Percentiles rank a stretch among this genome's conserved stretches.
phyloP scores from a whole-genome alignment of 2,329 filamentous ascomycete species.

The Dothistroma septosporum region DNA sequence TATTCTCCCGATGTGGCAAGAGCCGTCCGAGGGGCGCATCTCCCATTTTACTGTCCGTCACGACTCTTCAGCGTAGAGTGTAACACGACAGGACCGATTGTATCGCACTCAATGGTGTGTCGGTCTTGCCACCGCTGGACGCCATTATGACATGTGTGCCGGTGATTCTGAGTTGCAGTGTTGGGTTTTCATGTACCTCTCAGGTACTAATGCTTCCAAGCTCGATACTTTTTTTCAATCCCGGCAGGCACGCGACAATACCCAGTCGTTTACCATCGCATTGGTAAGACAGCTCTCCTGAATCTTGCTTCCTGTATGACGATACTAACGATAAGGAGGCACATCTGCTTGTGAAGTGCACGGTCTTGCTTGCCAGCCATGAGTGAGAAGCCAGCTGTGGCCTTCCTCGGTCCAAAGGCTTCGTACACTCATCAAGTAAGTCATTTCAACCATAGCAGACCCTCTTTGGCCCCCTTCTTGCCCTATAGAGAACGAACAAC shows the following conservation, averaged over 20 bases:
- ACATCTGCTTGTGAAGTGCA: background rate
- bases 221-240: background rate
- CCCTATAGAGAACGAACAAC: no score
- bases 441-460: background rate
- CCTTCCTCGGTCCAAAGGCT: conserved; percentile 61
- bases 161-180: background rate
- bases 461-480: background rate
- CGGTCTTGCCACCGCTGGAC: background rate
- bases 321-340: background rate
- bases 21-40: background rate
- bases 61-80: background rate
- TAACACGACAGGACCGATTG: background rate
- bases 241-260: background rate
- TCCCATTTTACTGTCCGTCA: background rate
- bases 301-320: background rate
- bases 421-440: conserved; percentile 67
- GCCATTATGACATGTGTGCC: background rate
- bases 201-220: background rate
- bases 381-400: conserved; percentile 34
- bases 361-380: background rate
- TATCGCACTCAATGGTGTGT: background rate
- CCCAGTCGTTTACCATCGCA: background rate
- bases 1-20: background rate
- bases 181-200: no score
- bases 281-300: background rate